These are phyloP conservation scores for Neonectria faginata DNA, from an alignment of 2,329 filamentous ascomycete species.

Conservation along the genomic window DNA sequence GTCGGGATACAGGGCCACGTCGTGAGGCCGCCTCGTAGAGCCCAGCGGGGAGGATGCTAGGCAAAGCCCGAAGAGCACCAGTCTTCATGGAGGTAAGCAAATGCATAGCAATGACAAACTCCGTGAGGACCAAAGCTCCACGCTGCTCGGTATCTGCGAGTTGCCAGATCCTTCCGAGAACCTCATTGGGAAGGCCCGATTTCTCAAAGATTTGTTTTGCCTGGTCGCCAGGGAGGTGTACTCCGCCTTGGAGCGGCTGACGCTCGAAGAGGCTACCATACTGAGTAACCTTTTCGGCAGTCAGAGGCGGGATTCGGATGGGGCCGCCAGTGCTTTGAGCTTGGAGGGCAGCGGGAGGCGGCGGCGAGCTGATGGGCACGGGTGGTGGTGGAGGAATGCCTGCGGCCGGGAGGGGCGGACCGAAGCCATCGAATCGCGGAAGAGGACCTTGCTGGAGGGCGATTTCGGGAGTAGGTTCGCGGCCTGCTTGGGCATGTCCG, in stretches of 20 bases:
- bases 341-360: constrained; percentile 64
- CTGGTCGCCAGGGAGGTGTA: constrained; percentile 81
- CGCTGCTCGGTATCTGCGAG: constrained; percentile 94
- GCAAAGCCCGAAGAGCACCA: constrained; percentile 81
- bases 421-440: constrained; percentile 88
- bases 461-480: constrained; percentile 82
- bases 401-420: constrained; percentile 46
- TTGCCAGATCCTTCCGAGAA: constrained; percentile 95
- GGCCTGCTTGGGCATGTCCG: constrained; percentile 91
- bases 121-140: constrained; percentile 85
- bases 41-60: constrained; percentile 82
- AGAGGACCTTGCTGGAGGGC: constrained; percentile 89
- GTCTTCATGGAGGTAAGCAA: constrained; percentile 91
- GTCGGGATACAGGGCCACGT: constrained; percentile 61
- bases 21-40: constrained; percentile 91
- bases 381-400: constrained; percentile 59
- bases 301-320: constrained; percentile 88
- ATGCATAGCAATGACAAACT: constrained; percentile 99
- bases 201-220: constrained; percentile 97
- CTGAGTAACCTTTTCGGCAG: constrained; percentile 88
- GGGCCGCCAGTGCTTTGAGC: constrained; percentile 73
- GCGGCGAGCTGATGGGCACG: constrained; percentile 51
- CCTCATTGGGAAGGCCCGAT: constrained; percentile 88
- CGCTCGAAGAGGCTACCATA: constrained; percentile 93
- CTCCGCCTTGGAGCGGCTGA: constrained; percentile 76